phyloP scores from a whole-genome alignment of 768 basidiomycete genomes.

The Trametes coccinea region DNA sequence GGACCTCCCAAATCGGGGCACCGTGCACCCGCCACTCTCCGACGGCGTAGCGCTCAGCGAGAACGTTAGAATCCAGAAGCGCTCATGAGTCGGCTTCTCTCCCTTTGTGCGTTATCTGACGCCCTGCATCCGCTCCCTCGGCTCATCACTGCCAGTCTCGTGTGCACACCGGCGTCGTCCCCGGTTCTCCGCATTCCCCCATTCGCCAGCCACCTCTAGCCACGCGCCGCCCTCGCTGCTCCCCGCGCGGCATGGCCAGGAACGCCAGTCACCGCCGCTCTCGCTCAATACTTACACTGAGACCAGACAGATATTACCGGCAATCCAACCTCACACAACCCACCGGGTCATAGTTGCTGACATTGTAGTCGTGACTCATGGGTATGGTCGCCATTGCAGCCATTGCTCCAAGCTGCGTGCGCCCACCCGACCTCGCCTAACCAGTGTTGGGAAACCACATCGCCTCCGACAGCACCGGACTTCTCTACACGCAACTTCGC shows the following conservation, averaged over 20 bases:
- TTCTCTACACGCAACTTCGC: not conserved
- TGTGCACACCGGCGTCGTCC: not conserved
- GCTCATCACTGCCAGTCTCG: not conserved
- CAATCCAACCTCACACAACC: not conserved
- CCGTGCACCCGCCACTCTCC: not conserved
- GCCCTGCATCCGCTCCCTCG: constrained; percentile 1
- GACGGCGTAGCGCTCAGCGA: constrained; percentile 2
- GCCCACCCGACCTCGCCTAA: not conserved
- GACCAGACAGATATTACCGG: not conserved
- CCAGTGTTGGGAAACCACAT: not conserved
- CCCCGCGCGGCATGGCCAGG: not conserved
- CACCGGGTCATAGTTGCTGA: not conserved
- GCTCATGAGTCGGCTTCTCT: not conserved
- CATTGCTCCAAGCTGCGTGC: too few species aligned
- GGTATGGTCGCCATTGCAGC: too few species aligned
- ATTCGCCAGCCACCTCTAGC: not conserved
- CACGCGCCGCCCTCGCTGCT: not conserved
- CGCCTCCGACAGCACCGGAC: constrained; percentile 8
- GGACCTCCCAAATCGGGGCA: not conserved
- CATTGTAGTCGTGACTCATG: too few species aligned
- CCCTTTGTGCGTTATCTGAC: not conserved
- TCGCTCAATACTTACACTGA: not conserved
- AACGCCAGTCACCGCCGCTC: not conserved
- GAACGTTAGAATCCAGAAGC: not conserved
- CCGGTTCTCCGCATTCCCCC: not conserved